Conservation (phyloP, 2,329 filamentous ascomycete species). For the Trichophyton equinum region DNA sequence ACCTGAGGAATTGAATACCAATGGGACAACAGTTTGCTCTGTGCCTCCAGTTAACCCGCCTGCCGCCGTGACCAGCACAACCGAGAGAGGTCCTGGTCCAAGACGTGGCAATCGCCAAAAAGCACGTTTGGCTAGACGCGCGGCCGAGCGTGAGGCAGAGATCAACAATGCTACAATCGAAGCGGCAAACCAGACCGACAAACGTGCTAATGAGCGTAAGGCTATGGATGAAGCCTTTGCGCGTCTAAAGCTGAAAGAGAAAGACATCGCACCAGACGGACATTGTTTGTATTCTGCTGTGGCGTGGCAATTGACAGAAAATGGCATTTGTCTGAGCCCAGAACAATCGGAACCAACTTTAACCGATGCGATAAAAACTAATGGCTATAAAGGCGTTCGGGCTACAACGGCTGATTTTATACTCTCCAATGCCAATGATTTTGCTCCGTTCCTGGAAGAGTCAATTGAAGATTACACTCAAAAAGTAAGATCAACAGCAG, state of each 20-base stretch:
- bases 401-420: constrained; percentile 68
- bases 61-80: neutral
- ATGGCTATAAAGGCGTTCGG: constrained; percentile 55
- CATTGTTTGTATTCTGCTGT: constrained; percentile 91
- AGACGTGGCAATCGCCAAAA: constrained; percentile 87
- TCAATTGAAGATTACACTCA: constrained; percentile 57
- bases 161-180: constrained; percentile 59
- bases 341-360: neutral
- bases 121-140: constrained; percentile 75
- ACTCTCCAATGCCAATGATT: constrained; percentile 59
- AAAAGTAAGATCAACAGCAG: constrained; percentile 73
- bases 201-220: constrained; percentile 55
- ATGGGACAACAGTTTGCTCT: constrained; percentile 2
- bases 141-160: constrained; percentile 66
- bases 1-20: neutral
- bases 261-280: constrained; percentile 75
- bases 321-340: constrained; percentile 27
- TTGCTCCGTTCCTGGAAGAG: constrained; percentile 77
- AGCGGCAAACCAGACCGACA: constrained; percentile 60
- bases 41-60: neutral
- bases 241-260: constrained; percentile 53
- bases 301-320: constrained; percentile 61
- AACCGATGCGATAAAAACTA: constrained; percentile 20
- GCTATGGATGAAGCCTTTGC: constrained; percentile 58
- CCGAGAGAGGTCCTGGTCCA: constrained; percentile 3